A percentile compares a stretch with the other conserved stretches of the same genome.
Conservation (phyloP, 768 basidiomycete genomes). For the Vararia minispora region DNA sequence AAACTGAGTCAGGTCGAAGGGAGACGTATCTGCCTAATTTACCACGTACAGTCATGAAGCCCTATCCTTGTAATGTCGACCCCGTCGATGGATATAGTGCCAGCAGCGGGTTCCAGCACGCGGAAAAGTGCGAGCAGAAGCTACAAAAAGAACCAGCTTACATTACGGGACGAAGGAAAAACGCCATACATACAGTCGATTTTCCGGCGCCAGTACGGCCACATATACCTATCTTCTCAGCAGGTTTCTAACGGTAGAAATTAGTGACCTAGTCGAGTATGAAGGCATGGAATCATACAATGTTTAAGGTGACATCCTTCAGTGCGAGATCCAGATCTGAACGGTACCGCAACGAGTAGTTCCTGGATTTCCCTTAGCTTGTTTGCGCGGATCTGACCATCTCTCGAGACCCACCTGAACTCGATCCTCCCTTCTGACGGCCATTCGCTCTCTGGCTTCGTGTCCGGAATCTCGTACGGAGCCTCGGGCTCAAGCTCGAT, state of each 20-base stretch:
- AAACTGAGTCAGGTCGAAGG: slow-evolving; percentile 1
- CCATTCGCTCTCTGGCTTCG: slow-evolving; percentile 49
- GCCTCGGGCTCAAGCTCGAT: slow-evolving; percentile 66
- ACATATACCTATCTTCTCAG: slow-evolving; percentile 85
- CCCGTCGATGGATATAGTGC: slow-evolving; percentile 61
- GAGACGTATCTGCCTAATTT: too few species aligned
- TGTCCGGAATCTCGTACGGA: slow-evolving; percentile 52
- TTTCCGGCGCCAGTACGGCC: slow-evolving; percentile 78
- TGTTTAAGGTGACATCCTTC: slow-evolving; percentile 58
- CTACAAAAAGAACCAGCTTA: slow-evolving; percentile 19
- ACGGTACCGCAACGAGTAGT: slow-evolving; percentile 73
- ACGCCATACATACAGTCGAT: slow-evolving; percentile 45
- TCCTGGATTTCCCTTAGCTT: too few species aligned
- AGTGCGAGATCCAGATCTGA: slow-evolving; percentile 71
- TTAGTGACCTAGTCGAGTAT: not conserved
- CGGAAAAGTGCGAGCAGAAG: slow-evolving; percentile 65
- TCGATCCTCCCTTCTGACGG: slow-evolving; percentile 62
- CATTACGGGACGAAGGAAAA: not conserved
- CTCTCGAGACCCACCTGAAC: slow-evolving; percentile 43
- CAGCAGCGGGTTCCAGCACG: slow-evolving; percentile 59
- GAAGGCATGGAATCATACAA: slow-evolving; percentile 31
- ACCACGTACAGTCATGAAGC: slow-evolving; percentile 49
- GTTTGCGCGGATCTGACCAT: too few species aligned
- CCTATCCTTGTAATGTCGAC: slow-evolving; percentile 72
- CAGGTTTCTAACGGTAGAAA: slow-evolving; percentile 40